Base-by-base conservation (phyloP, 371 early-diverging fungal genomes). In the Dichotomocladium elegans region DNA sequence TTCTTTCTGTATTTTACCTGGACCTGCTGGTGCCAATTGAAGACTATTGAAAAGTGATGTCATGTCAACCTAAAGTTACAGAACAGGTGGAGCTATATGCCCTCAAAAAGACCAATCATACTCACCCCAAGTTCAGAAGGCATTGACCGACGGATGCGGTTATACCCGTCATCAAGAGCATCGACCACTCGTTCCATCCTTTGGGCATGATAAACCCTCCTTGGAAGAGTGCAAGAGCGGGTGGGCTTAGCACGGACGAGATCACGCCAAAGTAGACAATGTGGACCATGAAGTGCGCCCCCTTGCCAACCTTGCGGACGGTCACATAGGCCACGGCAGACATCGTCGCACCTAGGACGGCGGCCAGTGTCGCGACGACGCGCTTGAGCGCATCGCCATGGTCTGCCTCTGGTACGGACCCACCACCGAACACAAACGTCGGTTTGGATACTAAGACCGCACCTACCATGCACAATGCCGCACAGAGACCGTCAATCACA, bases 241-340 rank as follows among this genome's bases (percentile, higher is more conserved):
- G 45, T 1, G 48, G 24, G 24, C 77, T 70, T 40, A 74, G 51
- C 15, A 75, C n/a, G 12, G 81, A 67, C 19, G 83, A 78, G 15
- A 87, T 53, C 4, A 67, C 55, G n/a, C 93, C 93, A 72, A 88
- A 88, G 50, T 89, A 89, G 24, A 80, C 75, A 15, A 88, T 81
- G 48, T 89, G 90, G 6, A 85, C 85, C 73, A 91, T 68, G 8
- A 80, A 79, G 48, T 88, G 88, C 0, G 72, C 66, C 4, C 71
- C 57, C 31, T 70, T 74, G 11, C 89, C 88, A 17, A 90, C 66
- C 60, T 82, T 83, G 37, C 88, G 81, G 27, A 88, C 86, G 12
- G 83, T 71, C 22, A 83, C 74, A 61, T 87, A 90, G 4, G 90
- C 85, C 41, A 84, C 56, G 0, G 86, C 81, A 1, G 80, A 68